Conservation (phyloP, 495 filamentous ascomycete species). For the Astrothelium macrocarpum region DNA sequence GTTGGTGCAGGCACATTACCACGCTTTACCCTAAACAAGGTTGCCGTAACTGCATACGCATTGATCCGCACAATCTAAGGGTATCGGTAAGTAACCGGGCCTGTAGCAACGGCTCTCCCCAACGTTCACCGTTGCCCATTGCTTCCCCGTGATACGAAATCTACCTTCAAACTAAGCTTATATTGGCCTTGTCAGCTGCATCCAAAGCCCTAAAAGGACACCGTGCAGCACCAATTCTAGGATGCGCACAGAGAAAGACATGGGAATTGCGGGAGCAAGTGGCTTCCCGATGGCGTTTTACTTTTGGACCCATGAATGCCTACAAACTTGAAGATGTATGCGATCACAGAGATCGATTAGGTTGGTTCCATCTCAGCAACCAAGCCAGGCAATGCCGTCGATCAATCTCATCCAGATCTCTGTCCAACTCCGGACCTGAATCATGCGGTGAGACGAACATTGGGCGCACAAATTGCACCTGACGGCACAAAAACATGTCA, state of each 20-base stretch:
- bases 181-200: background rate
- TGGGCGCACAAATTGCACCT: background rate
- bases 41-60: background rate
- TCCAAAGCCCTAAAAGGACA: background rate
- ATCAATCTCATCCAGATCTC: background rate
- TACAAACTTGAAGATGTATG: background rate
- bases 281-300: background rate
- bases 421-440: background rate
- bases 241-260: background rate
- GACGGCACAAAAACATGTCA: background rate
- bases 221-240: background rate
- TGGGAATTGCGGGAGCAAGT: background rate
- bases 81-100: conserved; percentile 1
- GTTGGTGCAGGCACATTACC: background rate
- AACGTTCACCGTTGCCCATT: background rate
- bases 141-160: background rate
- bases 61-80: background rate
- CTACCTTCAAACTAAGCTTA: background rate
- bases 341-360: background rate
- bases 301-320: background rate
- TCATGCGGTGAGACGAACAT: background rate
- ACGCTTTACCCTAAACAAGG: background rate
- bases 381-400: background rate
- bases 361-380: background rate
- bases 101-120: conserved; percentile 3